phyloP scores from a whole-genome alignment of 176 grass and related monocot genomes.

The Melocanna baccifera region DNA sequence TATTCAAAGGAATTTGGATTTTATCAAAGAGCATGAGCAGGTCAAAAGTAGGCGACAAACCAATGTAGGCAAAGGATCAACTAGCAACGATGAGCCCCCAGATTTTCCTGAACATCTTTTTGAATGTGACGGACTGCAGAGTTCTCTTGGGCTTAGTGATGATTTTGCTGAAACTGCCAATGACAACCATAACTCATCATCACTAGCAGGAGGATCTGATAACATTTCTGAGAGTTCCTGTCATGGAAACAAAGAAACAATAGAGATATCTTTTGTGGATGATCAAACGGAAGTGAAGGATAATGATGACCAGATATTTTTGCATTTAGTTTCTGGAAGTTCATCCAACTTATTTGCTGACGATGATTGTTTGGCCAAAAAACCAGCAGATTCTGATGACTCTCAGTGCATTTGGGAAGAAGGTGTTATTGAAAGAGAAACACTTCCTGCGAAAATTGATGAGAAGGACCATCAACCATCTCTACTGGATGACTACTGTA shows the following conservation, averaged over 20 bases:
- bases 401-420: constrained; percentile 74
- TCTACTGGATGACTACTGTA: constrained; percentile 34
- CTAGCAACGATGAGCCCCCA: constrained; percentile 37
- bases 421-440: constrained; percentile 48
- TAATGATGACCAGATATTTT: constrained; percentile 70
- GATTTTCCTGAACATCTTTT: constrained; percentile 49
- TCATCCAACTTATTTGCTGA: constrained; percentile 33
- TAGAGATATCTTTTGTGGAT: constrained; percentile 86
- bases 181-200: constrained; percentile 11
- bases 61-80: constrained; percentile 28
- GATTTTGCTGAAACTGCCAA: constrained; percentile 34
- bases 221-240: constrained; percentile 24
- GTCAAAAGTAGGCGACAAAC: constrained; percentile 38
- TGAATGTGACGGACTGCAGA: constrained; percentile 31
- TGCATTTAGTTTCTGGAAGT: constrained; percentile 64
- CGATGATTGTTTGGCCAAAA: constrained; percentile 32
- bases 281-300: constrained; percentile 57
- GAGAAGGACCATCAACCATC: constrained; percentile 38
- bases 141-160: constrained; percentile 32
- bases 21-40: constrained; percentile 86
- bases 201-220: constrained; percentile 23
- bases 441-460: constrained; percentile 21
- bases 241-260: constrained; percentile 43
- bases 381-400: constrained; percentile 45
- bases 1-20: constrained; percentile 95